Base-by-base conservation (phyloP, 768 basidiomycete species). In the Auricularia heimuer region DNA sequence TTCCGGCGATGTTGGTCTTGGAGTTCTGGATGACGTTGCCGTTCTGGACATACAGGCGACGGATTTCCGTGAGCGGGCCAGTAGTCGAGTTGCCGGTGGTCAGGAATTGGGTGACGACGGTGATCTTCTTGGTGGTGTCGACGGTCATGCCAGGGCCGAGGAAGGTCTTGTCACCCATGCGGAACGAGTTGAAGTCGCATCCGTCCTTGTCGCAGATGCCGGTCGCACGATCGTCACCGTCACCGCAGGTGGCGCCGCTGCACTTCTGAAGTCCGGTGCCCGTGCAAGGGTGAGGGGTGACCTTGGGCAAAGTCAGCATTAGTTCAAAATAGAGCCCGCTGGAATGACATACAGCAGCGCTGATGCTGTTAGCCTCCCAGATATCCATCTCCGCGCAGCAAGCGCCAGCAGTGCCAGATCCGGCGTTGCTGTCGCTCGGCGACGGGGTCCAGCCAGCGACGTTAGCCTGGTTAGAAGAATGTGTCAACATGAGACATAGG, bases 121-220 rank as follows among this genome's bases (percentile, higher is more conserved):
- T 70, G 64, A 69, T 54, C 51, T 63, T 65, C 61, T 56, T 62
- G 66, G 24, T 67, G 45, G 68, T 69, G 58, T 69, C 66, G 63
- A 70, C 63, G 58, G 69, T 68, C 36, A 37, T 29, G 16, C 69
- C 67, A 18, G 64, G 64, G 16, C 72, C 72, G 69, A 70, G 67
- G 73, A 69, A 67, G 71, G 64, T 44, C 4, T 54, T 61, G 72
- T 76, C 70, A 36, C 83, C 82, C 80, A 81, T 77, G 70, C 83
- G 82, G 78, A 70, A 85, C 37, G 83, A 82, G 81, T 84, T 85
- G 79, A 83, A 85, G 70, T 84, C 83, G 73, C 83, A 85, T 56
- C 83, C 83, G 68, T 81, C 82, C 67, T 77, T 75, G 74, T 85
- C 83, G 74, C 83, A 85, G 24, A 12, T 21, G 54, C 78, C 78